Percentiles rank a stretch among this genome's conserved stretches.
Conservation (phyloP, 2,329 filamentous ascomycete genomes). For the Pseudogymnoascus verrucosus region DNA sequence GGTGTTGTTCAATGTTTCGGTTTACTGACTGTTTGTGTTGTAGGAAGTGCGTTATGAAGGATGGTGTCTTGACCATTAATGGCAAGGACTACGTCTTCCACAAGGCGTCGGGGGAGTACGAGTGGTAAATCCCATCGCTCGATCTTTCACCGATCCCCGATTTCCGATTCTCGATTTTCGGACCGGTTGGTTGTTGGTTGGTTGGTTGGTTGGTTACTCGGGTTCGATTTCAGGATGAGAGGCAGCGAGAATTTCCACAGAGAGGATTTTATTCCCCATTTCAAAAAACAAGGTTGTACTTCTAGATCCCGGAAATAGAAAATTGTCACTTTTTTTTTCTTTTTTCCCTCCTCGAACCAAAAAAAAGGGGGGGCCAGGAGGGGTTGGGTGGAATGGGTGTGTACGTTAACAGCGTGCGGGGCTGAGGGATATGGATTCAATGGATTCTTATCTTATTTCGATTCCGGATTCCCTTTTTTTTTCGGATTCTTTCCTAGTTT, state of each 20-base stretch:
- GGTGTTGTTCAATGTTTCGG: neutral
- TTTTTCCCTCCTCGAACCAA: neutral
- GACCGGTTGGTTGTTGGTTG: neutral
- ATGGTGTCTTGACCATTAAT: conserved; percentile 87
- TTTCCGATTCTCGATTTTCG: neutral
- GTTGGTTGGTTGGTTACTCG: neutral
- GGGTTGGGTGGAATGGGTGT: neutral
- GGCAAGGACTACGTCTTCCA: conserved; percentile 97
- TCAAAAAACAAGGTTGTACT: conserved; percentile 3
- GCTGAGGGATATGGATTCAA: neutral
- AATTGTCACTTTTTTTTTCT: neutral
- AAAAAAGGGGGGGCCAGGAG: neutral
- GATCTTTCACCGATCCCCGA: neutral
- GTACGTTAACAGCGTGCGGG: neutral
- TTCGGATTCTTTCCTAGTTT: neutral
- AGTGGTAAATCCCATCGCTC: conserved; percentile 61
- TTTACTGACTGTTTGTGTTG: conserved; percentile 23
- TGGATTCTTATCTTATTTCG: neutral
- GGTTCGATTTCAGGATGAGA: neutral
- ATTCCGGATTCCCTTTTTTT: neutral
- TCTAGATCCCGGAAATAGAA: neutral
- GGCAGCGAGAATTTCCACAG: neutral
- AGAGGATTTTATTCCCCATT: neutral
- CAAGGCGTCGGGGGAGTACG: conserved; percentile 94
- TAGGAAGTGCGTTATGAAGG: conserved; percentile 96